Base-by-base conservation (phyloP, 2,329 filamentous ascomycete genomes). In the Didymella sp. region DNA sequence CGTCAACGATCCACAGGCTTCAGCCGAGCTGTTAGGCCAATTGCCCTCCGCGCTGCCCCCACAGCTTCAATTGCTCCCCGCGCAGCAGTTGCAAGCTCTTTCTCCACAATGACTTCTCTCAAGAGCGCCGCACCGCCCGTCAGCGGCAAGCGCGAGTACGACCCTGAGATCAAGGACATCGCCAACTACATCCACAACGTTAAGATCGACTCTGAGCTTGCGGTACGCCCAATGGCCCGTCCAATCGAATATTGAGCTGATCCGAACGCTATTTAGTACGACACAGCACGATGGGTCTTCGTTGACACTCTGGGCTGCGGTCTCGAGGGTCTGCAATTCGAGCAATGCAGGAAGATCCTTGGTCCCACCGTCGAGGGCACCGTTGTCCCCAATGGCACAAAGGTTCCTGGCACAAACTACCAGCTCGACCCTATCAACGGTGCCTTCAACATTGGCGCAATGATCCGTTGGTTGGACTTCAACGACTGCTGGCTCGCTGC, bases 401-500 rank as follows among this genome's bases (percentile, higher is more conserved):
- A 88, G 75, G 91, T 99, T 41, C 91, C 91, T 37, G 95, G 95
- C 64, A 98, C 95, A 28, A 87, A 90, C 67, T 98, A 94, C 82
- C 89, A 96, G 80, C 88, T 99, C 68, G 95, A 98, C 77, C 95
- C 95, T 35, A 88, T 98, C 76, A 94, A 94, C 72, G 95, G 89
- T 62, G 95, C 95, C 63, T 98, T 99, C 87, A 98, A 98, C 85
- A 98, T 99, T 71, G 95, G 95, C 71, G 90, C 95, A 72, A 96
- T 96, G 89, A 96, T 99, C 81, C 87, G 95, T 75, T 99, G 95
- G 95, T 87, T 99, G 72, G 95, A 99, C 82, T 99, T 98, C 86
- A 99, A 99, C 79, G 95, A 99, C 85, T 98, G 95, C 87, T 99
- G 94, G 95, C 85, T 98, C 63, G 95, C 94, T 41, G 95, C 95